Conservation (phyloP, 2,329 filamentous ascomycete species). For the Hymenoscyphus occultus region DNA sequence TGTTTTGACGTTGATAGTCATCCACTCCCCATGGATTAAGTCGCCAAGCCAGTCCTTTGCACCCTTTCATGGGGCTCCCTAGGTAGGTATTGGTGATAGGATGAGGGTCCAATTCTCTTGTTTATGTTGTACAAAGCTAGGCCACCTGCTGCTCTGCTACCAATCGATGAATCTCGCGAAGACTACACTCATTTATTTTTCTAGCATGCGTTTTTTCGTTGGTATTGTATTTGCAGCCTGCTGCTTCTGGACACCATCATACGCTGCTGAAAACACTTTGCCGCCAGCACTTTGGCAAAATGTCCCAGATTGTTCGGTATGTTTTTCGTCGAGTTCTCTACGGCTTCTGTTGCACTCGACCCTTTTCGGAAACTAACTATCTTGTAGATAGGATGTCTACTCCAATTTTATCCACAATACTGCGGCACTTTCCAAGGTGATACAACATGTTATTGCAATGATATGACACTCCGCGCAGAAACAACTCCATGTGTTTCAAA, state of each 20-base stretch:
- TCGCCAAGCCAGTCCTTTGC: neutral
- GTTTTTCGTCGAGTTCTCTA: neutral
- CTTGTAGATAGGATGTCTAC: slow-evolving; percentile 21
- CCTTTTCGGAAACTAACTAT: neutral
- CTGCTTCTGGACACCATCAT: neutral
- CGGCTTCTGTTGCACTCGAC: too few relatives aligned
- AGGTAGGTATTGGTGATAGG: neutral
- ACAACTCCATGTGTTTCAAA: slow-evolving; percentile 12
- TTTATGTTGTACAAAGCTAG: slow-evolving; percentile 1
- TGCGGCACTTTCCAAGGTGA: slow-evolving; percentile 15
- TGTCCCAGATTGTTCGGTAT: neutral
- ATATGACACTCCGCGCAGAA: slow-evolving; percentile 1
- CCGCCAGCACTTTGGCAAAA: neutral
- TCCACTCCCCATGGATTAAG: neutral
- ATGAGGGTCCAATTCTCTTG: neutral
- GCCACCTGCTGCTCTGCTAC: neutral
- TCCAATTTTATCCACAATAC: slow-evolving; percentile 11
- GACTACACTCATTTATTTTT: neutral
- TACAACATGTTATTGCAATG: slow-evolving; percentile 17
- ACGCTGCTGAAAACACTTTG: neutral
- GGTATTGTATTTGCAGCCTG: neutral
- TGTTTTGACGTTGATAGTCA: slow-evolving; percentile 4
- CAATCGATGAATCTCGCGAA: neutral
- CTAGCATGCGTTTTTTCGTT: slow-evolving; percentile 1
- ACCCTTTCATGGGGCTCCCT: neutral